Evolutionary conservation across 139 green algal genomes (phyloP), one percentile per base, ranked within the genome.

Genomic region (Eudorina sp.): DNA sequence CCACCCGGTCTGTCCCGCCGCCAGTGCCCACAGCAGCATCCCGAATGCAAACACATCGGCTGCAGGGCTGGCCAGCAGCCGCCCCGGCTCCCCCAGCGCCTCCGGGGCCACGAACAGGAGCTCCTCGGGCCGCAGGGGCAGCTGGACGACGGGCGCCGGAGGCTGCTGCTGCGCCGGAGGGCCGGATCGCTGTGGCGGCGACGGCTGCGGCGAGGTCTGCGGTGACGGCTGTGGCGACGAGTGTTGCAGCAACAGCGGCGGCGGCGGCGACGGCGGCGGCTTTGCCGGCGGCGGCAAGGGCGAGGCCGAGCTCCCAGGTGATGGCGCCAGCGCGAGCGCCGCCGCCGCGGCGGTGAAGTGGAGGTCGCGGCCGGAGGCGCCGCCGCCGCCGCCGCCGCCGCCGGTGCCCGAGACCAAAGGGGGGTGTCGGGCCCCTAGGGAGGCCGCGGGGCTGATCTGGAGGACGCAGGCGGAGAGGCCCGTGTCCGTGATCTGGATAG

Each of bases 21-120:
- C 77, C 53, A 84, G 77, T 19, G 19, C 18, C 77, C 77, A 84
- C 53, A 84, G 77, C 77, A 84, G 27, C 36, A 84, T 21, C 23
- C 77, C 77, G 23, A 84, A 84, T 13, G 77, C 18, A 14, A 9
- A 72, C 48, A 83, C 75, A n/a, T 83, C 75, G 4, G 27, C 73
- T 21, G 73, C 27, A 7, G 73, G 73, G 45, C 45, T 48, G 29
- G 43, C 45, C 51, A 51, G 31, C 76, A 51, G 51, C 46, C 3
- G 14, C 4, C 1, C 4, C n/a, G 76, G 76, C 19, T 48, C 76
- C 6, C 8, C 7, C 5, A 36, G 48, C 18, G 53, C 77, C 77
- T 72, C 77, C 2, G 77, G 53, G 18, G 77, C 77, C 34, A 72
- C 38, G 38, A 55, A 73, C 77, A 72, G 53, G 36, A 84, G 51